Base-by-base conservation (phyloP, 202 grass and related monocot genomes). In the Eragrostis tef region DNA sequence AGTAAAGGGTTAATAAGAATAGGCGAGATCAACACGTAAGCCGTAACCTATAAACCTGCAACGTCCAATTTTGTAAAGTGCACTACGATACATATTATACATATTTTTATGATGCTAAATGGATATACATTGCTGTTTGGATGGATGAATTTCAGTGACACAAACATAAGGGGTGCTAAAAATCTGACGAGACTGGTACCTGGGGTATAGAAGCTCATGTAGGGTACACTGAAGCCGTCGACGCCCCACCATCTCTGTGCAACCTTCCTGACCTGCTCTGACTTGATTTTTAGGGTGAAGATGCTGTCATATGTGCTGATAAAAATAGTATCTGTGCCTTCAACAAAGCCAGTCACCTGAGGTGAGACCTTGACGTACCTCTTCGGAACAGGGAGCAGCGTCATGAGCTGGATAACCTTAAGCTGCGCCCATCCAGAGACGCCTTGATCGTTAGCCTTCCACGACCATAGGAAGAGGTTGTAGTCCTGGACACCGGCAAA, bases 321-420 rank as follows among this genome's bases (percentile, higher is more conserved):
- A 11, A 69, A 69, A 2, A 69, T 24, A 4, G 11, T 46, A 47
- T 69, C 10, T 6, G 20, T 24, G 20, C 66, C 42, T 46, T 69
- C 42, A 7, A 20, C 66, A 46, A 69, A 69, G 5, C 66, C 62
- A 64, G 36, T 17, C 6, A 36, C 29, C 17, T 39, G 0, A 36
- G 14, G 6, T 0, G 6, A 1, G 9, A 39, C 3, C 34, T 39
- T 39, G 34, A 39, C 3, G 0, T 0, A 3, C 3, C 2, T 2
- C 2, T 19, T 8, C 0, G 0, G 2, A 19, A 17, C 2, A 36
- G 29, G 29, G 14, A 64, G 29, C 0, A 64, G 15, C 9, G 14
- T 39, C 62, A 36, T 7, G 16, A 64, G 29, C 16, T 9, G 12
- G 15, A 64, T 64, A 3, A 39, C 14, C 29, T 15, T 64, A 15